phyloP scores from a whole-genome alignment of 2,329 filamentous ascomycete species.

The Elsinoe batatas region DNA sequence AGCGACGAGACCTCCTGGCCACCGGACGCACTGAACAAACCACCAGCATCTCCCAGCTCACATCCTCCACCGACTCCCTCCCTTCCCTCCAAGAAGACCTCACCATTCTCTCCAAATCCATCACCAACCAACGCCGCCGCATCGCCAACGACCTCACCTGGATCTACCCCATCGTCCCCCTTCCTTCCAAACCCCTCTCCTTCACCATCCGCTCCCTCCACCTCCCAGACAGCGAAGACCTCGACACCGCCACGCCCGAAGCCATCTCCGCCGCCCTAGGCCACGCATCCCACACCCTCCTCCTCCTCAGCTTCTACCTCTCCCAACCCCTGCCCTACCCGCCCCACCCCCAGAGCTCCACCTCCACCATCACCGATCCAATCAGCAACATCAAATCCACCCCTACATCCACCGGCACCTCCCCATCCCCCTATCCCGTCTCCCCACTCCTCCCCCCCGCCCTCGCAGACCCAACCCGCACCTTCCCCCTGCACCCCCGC shows the following conservation, averaged over 20 bases:
- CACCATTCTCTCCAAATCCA: slow-evolving; percentile 49
- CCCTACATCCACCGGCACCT: slow-evolving; percentile 28
- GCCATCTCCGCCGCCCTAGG: slow-evolving; percentile 72
- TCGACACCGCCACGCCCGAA: slow-evolving; percentile 61
- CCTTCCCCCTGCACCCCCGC: slow-evolving; percentile 69
- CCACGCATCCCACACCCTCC: slow-evolving; percentile 63
- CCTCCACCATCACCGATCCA: slow-evolving; percentile 64
- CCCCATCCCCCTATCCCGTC: slow-evolving; percentile 12
- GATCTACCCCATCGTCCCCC: slow-evolving; percentile 72
- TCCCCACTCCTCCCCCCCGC: not conserved
- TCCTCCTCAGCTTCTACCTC: slow-evolving; percentile 74
- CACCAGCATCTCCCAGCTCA: not conserved
- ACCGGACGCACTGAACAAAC: slow-evolving; percentile 42
- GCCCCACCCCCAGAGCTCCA: slow-evolving; percentile 61
- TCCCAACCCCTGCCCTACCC: slow-evolving; percentile 71
- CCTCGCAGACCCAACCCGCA: slow-evolving; percentile 25
- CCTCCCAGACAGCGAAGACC: slow-evolving; percentile 65
- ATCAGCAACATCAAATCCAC: slow-evolving; percentile 35
- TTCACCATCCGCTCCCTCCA: slow-evolving; percentile 75
- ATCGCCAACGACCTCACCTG: slow-evolving; percentile 72
- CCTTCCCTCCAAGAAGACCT: slow-evolving; percentile 22
- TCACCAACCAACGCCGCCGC: slow-evolving; percentile 77
- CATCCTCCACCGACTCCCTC: slow-evolving; percentile 43
- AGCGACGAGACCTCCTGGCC: slow-evolving; percentile 58
- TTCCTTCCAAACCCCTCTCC: slow-evolving; percentile 53